Evolutionary conservation across 805 yeast species (phyloP), one percentile per base, ranked within the genome.

Genomic region (Wickerhamomyces mucosus): DNA sequence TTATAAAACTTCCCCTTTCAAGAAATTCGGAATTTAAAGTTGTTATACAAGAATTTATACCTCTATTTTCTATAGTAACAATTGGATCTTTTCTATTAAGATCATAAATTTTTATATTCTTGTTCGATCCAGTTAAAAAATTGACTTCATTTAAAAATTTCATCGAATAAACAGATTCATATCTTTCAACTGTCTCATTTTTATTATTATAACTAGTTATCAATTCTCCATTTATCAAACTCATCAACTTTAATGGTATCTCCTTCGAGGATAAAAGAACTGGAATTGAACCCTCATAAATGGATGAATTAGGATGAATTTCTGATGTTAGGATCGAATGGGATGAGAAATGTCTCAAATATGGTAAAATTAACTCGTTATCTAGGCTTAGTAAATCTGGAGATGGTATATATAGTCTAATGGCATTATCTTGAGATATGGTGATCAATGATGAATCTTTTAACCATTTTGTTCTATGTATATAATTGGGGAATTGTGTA

Each of bases 401-500:
- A 1, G 66, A 59, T 2, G 59, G 36, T 14, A 61, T 34, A 38
- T 59, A 65, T 12, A 57, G 46, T 9, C 69, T 42, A 4, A 63
- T 36, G 0, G 57, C 65, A 26, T 40, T 48, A 40, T 65, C 70
- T 21, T 53, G 58, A 17, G 56, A 48, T 3, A 53, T 39, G 2
- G 63, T 42, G 4, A 58, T 48, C n/a, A 65, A 39, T 0, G 64
- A 48, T 2, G 56, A 44, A 1, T 63, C 63, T 36, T 65, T 69
- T 4, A 28, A n/a, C 26, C 26, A 23, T n/a, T n/a, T n/a, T n/a
- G n/a, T n/a, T n/a, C n/a, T n/a, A n/a, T n/a, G n/a, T n/a, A n/a
- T n/a, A n/a, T n/a, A n/a, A n/a, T n/a, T n/a, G n/a, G n/a, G n/a
- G n/a, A n/a, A n/a, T n/a, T n/a, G n/a, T n/a, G n/a, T n/a, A n/a